Conservation (phyloP, 257 asterid species). For the Leptodermis oblonga region DNA sequence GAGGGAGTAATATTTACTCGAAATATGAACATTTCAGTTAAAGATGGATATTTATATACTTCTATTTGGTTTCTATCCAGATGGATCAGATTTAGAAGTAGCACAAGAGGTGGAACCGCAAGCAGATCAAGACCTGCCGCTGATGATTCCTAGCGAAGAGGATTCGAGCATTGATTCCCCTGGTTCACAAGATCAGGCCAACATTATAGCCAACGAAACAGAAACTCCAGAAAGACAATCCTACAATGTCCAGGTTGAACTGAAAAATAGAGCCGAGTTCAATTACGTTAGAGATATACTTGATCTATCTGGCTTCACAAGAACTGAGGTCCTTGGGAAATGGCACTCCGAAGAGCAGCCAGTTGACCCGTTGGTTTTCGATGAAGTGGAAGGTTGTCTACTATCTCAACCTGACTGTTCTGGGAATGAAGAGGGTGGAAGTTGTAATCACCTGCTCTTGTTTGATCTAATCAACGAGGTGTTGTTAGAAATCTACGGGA, state of each 20-base stretch:
- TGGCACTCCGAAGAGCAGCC: constrained; percentile 63
- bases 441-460: constrained; percentile 44
- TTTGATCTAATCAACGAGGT: constrained; percentile 70
- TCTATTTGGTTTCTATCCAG: not conserved
- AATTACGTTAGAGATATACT: constrained; percentile 54
- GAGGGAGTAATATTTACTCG: not conserved
- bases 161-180: constrained; percentile 17
- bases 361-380: constrained; percentile 48
- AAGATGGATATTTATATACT: not conserved
- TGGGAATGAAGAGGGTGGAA: constrained; percentile 31
- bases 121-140: not conserved
- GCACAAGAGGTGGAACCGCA: constrained; percentile 7
- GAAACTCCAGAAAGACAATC: constrained; percentile 25
- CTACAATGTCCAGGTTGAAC: constrained; percentile 30
- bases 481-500: constrained; percentile 47
- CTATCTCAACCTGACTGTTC: constrained; percentile 24
- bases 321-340: constrained; percentile 38
- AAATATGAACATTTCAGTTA: not conserved
- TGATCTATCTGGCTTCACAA: constrained; percentile 61
- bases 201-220: not conserved
- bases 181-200: constrained; percentile 10
- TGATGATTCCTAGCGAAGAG: constrained; percentile 1
- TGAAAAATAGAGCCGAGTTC: constrained; percentile 45
- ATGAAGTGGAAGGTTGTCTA: constrained; percentile 45
- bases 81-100: constrained; percentile 26